phyloP scores from a whole-genome alignment of 805 yeast genomes.

The Starmerella powellii region DNA sequence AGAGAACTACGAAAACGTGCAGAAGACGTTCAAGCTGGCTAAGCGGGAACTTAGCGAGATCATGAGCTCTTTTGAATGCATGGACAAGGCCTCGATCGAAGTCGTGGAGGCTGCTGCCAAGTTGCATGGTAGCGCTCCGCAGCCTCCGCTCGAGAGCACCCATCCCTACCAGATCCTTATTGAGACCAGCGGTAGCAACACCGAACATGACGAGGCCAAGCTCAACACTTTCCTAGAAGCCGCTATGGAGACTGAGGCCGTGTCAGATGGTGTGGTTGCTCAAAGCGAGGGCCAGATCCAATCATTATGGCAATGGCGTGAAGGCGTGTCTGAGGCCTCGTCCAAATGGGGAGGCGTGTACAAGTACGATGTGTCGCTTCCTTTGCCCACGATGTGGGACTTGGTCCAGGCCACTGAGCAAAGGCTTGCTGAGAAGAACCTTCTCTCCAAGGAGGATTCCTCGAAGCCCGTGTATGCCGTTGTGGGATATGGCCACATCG shows the following conservation, averaged over 20 bases:
- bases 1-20: conserved; percentile 66
- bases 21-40: conserved; percentile 67
- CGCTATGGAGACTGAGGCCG: conserved; percentile 72
- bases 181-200: conserved; percentile 92
- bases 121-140: conserved; percentile 37
- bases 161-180: conserved; percentile 84
- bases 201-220: conserved; percentile 86
- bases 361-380: conserved; percentile 91
- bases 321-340: conserved; percentile 79
- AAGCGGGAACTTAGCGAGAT: conserved; percentile 68
- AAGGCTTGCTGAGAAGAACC: conserved; percentile 42
- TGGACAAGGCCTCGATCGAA: conserved; percentile 43
- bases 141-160: conserved; percentile 70
- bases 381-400: conserved; percentile 67
- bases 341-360: conserved; percentile 85
- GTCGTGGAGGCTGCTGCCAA: conserved; percentile 36
- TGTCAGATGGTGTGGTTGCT: conserved; percentile 90
- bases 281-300: conserved; percentile 82
- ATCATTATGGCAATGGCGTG: conserved; percentile 92
- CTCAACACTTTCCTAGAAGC: conserved; percentile 71
- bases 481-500: conserved; percentile 95
- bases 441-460: conserved; percentile 49
- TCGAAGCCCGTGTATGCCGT: conserved; percentile 71
- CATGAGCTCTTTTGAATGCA: conserved; percentile 82
- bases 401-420: conserved; percentile 68